Conservation (phyloP, 805 yeast species). For the Kodamaea leandrae region DNA sequence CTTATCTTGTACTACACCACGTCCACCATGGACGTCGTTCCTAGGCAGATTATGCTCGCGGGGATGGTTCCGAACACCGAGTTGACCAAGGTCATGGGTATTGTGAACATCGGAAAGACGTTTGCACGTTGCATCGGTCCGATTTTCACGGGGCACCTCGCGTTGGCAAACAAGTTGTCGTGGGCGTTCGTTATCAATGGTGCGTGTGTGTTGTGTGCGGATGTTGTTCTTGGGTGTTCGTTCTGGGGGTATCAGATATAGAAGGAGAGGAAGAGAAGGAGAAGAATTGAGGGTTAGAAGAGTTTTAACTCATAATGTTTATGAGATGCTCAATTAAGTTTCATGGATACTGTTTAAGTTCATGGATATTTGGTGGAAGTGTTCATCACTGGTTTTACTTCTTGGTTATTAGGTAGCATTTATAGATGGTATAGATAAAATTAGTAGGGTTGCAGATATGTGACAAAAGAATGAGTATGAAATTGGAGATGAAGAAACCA, state of each 20-base stretch:
- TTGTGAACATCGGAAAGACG: conserved; percentile 83
- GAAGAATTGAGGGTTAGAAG: not conserved
- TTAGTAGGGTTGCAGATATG: too few species aligned
- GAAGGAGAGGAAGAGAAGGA: not conserved
- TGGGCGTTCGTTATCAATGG: conserved; percentile 54
- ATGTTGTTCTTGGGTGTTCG: conserved; percentile 23
- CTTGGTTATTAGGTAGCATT: too few species aligned
- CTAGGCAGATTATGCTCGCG: conserved; percentile 78
- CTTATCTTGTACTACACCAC: conserved; percentile 59
- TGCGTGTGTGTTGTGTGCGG: conserved; percentile 49
- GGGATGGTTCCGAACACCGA: conserved; percentile 61
- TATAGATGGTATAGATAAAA: too few species aligned
- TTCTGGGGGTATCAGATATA: not conserved
- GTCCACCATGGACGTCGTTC: conserved; percentile 86
- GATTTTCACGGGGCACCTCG: conserved; percentile 69
- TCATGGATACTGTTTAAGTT: too few species aligned
- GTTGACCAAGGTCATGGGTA: conserved; percentile 75
- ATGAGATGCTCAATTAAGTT: too few species aligned
- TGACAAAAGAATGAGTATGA: too few species aligned
- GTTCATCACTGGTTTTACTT: too few species aligned
- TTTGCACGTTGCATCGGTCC: conserved; percentile 85
- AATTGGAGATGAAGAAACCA: too few species aligned
- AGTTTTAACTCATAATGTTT: too few species aligned
- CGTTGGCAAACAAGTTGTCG: conserved; percentile 47
- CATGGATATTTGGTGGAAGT: too few species aligned